Evolutionary conservation across 257 asterid species (phyloP), one percentile per base, ranked within the genome.

Genomic region (Oldenlandia corymbosa): DNA sequence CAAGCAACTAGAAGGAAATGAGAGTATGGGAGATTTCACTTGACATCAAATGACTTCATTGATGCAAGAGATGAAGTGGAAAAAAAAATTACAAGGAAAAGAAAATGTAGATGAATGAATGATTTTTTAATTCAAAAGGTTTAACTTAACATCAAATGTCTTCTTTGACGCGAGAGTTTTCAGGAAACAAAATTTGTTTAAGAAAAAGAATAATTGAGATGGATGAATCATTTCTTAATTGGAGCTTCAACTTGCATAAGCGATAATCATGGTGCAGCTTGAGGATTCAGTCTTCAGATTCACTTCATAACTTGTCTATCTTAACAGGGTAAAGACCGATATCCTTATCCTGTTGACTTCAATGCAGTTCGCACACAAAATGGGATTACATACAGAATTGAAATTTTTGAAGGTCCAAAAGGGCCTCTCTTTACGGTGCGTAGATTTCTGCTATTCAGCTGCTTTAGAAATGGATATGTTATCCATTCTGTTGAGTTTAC

Each of bases 271-370:
- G 46, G 5, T 59, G 37, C 23, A 37, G 63, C 48, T 20, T 56
- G 61, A 56, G 9, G 43, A 56, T 56, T 6, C 23, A 34, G 18
- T 18, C 20, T 59, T 39, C 55, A 28, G 56, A 34, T n/a, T n/a
- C n/a, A n/a, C n/a, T n/a, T n/a, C n/a, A 60, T 79, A 57, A 56
- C 14, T 57, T 52, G 27, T 68, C 65, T 58, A 58, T 28, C 60
- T 71, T 73, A 71, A 57, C 82, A 92, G 99, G 99, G 99, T 14
- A 92, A 87, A 78, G 91, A 89, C 67, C 87, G 99, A 53, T 85
- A 87, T 82, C 99, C 99, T 53, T 92, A 87, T 78, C 99, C 97
- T 32, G 73, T 87, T 76, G 99, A 95, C 66, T 92, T 85, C 78
- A 90, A 72, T 68, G 91, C 91, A 51, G 60, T 82, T 55, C 81